Conservation (phyloP, 169 alveolate genomes). For the Plasmodium coatneyi region DNA sequence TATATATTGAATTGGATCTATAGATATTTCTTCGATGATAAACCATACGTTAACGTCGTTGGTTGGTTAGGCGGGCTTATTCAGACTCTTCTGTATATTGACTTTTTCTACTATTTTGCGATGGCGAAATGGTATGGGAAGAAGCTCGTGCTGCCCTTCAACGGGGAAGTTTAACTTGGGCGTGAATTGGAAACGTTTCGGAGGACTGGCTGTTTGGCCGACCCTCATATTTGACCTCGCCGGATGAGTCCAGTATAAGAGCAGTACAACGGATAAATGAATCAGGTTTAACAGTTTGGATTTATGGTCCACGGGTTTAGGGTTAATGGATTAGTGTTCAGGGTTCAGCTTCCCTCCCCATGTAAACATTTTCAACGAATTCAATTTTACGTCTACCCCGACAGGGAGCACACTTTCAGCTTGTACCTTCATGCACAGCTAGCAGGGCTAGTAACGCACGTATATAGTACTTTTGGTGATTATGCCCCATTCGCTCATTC, state of each 20-base stretch:
- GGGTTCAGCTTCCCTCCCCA: neutral
- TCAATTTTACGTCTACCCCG: neutral
- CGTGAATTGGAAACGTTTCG: neutral
- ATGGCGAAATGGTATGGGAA: conserved; percentile 92
- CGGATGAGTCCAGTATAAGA: neutral
- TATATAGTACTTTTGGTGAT: neutral
- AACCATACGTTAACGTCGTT: conserved; percentile 87
- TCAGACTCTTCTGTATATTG: conserved; percentile 95
- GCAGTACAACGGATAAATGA: neutral
- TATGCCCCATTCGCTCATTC: neutral
- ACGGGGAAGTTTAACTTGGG: conserved; percentile 81
- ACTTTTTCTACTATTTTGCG: conserved; percentile 95
- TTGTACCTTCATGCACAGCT: conserved; percentile 4
- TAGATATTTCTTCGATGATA: conserved; percentile 89
- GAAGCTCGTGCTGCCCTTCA: conserved; percentile 88
- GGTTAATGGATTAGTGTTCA: too few species aligned
- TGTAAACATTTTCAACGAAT: neutral
- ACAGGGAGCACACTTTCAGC: neutral
- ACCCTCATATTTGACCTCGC: neutral
- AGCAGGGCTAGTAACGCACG: neutral
- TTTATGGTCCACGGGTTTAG: neutral
- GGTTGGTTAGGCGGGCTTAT: conserved; percentile 95
- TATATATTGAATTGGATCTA: conserved; percentile 95
- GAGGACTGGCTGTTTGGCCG: neutral
- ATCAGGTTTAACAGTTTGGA: neutral